Percentiles rank a stretch among this genome's conserved stretches.
These are phyloP conservation scores for Neofusicoccum laricinum DNA, from an alignment of 2,329 filamentous ascomycete species.

Conservation along the genomic window DNA sequence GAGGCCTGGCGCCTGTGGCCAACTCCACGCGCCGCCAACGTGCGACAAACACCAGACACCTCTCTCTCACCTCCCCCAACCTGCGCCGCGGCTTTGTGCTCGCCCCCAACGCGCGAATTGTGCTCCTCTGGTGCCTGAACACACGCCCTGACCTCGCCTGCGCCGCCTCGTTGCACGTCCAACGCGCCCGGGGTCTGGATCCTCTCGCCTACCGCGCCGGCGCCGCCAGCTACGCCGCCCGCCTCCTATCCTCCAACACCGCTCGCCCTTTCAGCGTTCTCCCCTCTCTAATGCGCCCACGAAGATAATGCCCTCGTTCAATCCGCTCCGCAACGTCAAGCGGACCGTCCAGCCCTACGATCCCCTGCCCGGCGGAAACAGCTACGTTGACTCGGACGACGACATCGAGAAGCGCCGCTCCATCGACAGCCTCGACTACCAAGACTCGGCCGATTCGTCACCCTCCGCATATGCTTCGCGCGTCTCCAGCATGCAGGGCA, in stretches of 20 bases:
- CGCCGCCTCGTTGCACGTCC: not conserved
- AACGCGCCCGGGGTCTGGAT: not conserved
- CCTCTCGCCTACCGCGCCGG: slow-evolving; percentile 5
- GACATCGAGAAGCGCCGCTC: slow-evolving; percentile 39
- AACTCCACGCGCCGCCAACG: not conserved
- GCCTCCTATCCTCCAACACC: slow-evolving; percentile 8
- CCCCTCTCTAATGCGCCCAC: not conserved
- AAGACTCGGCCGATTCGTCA: slow-evolving; percentile 41
- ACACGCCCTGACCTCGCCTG: not conserved
- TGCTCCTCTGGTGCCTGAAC: too few species aligned
- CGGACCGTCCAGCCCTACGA: slow-evolving; percentile 34
- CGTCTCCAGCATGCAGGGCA: slow-evolving; percentile 38
- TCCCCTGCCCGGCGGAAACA: slow-evolving; percentile 23
- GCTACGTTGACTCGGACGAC: slow-evolving; percentile 27
- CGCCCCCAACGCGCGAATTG: not conserved
- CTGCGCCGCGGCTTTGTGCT: not conserved
- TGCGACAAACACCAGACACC: slow-evolving; percentile 5
- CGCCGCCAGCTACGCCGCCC: slow-evolving; percentile 3
- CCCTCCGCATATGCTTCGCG: slow-evolving; percentile 54
- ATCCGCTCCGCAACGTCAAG: slow-evolving; percentile 35
- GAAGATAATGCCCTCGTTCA: slow-evolving; percentile 33
- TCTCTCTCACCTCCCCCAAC: not conserved
- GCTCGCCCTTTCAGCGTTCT: not conserved
- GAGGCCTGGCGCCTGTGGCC: not conserved
- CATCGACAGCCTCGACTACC: slow-evolving; percentile 34